Percentiles rank a stretch among this genome's conserved stretches.
Evolutionary conservation across 257 asterid genomes (phyloP).

Genomic region (Solanum sejunctum): DNA sequence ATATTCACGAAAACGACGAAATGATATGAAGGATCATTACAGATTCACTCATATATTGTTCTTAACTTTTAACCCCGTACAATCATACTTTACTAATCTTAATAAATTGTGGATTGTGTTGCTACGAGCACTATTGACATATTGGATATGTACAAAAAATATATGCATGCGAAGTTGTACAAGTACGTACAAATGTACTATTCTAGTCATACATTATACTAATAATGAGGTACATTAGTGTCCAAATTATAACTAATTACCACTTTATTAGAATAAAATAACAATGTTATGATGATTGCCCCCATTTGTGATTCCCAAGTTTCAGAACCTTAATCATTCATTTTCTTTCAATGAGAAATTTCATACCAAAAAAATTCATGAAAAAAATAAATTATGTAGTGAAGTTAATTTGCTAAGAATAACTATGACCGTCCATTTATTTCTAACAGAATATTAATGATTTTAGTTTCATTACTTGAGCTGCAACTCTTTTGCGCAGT

Average conservation of each 20-base stretch:
- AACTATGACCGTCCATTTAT: not conserved
- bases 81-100: not conserved
- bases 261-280: not conserved
- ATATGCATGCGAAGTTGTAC: not conserved
- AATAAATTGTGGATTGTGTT: not conserved
- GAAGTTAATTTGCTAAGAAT: not conserved
- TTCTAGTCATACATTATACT: not conserved
- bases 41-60: not conserved
- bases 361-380: not conserved
- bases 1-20: no score
- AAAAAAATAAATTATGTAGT: not conserved
- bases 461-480: not conserved
- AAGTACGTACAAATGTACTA: not conserved
- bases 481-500: not conserved
- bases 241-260: not conserved
- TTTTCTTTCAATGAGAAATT: not conserved
- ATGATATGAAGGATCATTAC: no score
- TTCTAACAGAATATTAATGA: not conserved
- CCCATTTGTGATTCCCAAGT: not conserved
- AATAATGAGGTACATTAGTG: not conserved
- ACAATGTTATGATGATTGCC: not conserved
- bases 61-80: not conserved
- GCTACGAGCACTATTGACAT: not conserved
- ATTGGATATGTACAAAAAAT: not conserved
- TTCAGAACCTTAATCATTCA: not conserved